Evolutionary conservation across 2,329 filamentous ascomycete genomes (phyloP).

Genomic region (Pyrenophora tritici-repentis): DNA sequence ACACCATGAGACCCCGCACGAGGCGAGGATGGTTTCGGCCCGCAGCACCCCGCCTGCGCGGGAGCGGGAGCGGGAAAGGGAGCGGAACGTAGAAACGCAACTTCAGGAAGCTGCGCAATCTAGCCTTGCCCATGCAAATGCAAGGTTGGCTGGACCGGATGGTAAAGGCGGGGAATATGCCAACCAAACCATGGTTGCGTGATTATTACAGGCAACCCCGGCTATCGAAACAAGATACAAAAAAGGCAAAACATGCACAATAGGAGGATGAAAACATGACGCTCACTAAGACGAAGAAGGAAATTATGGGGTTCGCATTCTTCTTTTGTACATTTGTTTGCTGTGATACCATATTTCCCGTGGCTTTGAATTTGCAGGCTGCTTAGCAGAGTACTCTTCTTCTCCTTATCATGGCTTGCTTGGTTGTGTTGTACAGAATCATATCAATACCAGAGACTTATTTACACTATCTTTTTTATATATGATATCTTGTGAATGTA

Average conservation of each 20-base stretch:
- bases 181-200: slow-evolving; percentile 36
- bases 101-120: slow-evolving; percentile 44
- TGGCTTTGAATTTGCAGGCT: neutral
- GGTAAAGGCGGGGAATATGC: slow-evolving; percentile 27
- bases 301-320: neutral
- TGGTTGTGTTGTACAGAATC: too few relatives aligned
- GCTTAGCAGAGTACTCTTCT: neutral
- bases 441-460: too few relatives aligned
- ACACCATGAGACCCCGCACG: slow-evolving; percentile 19
- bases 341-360: slow-evolving; percentile 5
- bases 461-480: too few relatives aligned
- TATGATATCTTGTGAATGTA: too few relatives aligned
- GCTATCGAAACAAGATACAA: neutral
- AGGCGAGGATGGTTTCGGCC: slow-evolving; percentile 20
- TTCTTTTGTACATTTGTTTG: slow-evolving; percentile 5
- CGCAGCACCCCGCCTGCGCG: slow-evolving; percentile 32
- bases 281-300: neutral
- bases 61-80: slow-evolving; percentile 23
- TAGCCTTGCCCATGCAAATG: slow-evolving; percentile 36
- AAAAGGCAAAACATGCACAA: neutral
- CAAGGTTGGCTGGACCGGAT: slow-evolving; percentile 19
- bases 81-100: slow-evolving; percentile 33
- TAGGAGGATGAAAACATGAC: neutral
- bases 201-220: neutral
- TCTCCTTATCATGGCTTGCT: neutral